phyloP scores from a whole-genome alignment of 2,329 filamentous ascomycete genomes.

The Fusarium pininemorale region DNA sequence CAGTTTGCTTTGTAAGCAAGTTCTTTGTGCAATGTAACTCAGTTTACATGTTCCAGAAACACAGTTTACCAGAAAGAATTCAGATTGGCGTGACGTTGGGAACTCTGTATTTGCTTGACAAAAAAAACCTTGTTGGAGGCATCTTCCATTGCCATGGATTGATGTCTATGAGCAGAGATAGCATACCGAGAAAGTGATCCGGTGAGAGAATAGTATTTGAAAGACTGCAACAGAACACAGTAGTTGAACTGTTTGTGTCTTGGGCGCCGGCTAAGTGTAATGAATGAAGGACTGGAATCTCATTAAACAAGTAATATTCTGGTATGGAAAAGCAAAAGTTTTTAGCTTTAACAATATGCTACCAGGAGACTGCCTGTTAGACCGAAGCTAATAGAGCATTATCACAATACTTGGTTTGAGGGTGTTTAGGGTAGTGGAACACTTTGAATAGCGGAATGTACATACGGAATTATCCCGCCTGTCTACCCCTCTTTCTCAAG shows the following conservation, averaged over 20 bases:
- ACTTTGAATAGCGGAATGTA: neutral
- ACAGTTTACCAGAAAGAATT: neutral
- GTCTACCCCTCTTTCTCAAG: neutral
- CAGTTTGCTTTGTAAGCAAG: neutral
- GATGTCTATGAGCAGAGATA: too few relatives aligned
- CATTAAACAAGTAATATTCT: neutral
- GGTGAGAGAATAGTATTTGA: too few relatives aligned
- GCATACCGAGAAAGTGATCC: too few relatives aligned
- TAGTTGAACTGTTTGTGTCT: too few relatives aligned
- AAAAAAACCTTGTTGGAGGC: too few relatives aligned
- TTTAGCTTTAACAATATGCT: fast-evolving
- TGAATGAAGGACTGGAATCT: neutral
- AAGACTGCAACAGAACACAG: too few relatives aligned
- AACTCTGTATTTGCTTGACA: neutral
- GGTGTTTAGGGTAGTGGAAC: neutral
- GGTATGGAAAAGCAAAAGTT: neutral
- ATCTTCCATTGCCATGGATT: too few relatives aligned
- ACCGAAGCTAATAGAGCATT: neutral
- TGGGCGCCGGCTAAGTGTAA: too few relatives aligned
- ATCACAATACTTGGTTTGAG: neutral
- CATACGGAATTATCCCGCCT: neutral
- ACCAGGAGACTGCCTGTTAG: neutral
- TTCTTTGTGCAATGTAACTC: neutral
- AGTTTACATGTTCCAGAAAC: neutral
- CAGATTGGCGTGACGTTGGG: neutral